phyloP scores from a whole-genome alignment of 371 early-diverging fungal species.

The Rhizopus sp. region DNA sequence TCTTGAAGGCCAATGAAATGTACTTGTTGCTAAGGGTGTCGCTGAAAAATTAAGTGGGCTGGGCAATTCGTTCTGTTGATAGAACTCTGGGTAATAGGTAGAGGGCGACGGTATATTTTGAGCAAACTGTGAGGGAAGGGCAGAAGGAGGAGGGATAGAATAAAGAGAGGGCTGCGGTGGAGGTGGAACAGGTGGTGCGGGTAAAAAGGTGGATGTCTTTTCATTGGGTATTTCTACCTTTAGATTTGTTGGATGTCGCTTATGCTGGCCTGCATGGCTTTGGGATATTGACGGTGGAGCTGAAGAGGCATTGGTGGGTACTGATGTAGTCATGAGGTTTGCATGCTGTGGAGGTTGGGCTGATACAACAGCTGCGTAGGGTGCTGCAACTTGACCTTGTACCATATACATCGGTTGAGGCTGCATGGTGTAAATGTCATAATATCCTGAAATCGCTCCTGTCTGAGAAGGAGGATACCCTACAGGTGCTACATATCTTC shows the following conservation, averaged over 20 bases:
- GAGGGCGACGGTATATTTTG: slow-evolving; percentile 78
- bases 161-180: background rate
- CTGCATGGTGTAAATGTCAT: slow-evolving; percentile 21
- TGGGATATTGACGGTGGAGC: slow-evolving; percentile 4
- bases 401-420: slow-evolving; percentile 41
- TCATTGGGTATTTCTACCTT: slow-evolving; percentile 16
- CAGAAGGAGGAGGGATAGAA: slow-evolving; percentile 17
- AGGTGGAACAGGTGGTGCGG: slow-evolving; percentile 2
- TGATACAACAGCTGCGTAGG: slow-evolving; percentile 9
- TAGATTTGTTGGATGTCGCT: slow-evolving; percentile 14
- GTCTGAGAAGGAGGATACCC: background rate
- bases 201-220: background rate
- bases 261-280: slow-evolving; percentile 8
- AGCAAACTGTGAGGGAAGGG: slow-evolving; percentile 69
- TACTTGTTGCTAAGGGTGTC: slow-evolving; percentile 55
- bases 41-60: slow-evolving; percentile 66
- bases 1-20: slow-evolving; percentile 64
- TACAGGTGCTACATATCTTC: no score
- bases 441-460: slow-evolving; percentile 9
- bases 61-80: slow-evolving; percentile 64
- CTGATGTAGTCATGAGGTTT: background rate
- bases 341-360: background rate
- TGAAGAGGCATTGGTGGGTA: background rate
- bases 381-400: slow-evolving; percentile 15
- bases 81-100: slow-evolving; percentile 77